Evolutionary conservation across 805 yeast species (phyloP), one percentile per base, ranked within the genome.

Genomic region (Zygotorulaspora chibaensis): DNA sequence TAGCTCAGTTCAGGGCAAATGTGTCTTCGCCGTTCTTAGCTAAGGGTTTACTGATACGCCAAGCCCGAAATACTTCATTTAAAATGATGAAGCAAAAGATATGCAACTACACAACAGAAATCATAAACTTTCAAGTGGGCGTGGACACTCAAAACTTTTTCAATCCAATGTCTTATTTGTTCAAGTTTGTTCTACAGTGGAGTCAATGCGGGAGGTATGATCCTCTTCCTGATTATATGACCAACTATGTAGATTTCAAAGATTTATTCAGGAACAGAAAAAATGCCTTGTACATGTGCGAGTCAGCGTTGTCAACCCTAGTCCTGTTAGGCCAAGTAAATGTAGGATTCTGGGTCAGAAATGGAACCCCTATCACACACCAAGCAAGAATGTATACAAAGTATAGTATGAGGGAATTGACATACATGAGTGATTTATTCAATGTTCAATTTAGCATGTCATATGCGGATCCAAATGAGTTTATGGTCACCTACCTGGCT

Each of bases 311-410:
- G 16, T 73, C 95, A 46, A 83, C 90, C 0, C 59, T 88, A 25
- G 96, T 87, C 0, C 65, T 87, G 8, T 66, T 87, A 52, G 80
- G 96, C 0, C 97, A 93, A 57, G 85, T 91, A 8, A 83, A 87
- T 49, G 81, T 85, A 0, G 96, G 96, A 0, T 76, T 84, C 46
- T 91, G 98, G 98, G 96, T 91, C 0, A 76, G 98, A 57, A 91
- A 91, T 65, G 99, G 99, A 0, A 76, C 79, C 47, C 83, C 90
- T 34, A 81, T 88, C 4, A 74, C 84, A 34, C 80, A 82, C 20
- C 98, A 91, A 59, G 73, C 85, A 52, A 84, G 81, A 54, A 80
- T 89, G 46, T 91, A 91, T 62, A 76, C 84, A 33, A 83, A 79
- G 47, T 76, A 89, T 10, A 85, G 88, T 3, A 73, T 90, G 40